A percentile compares a stretch with the other conserved stretches of the same genome.
Evolutionary conservation across 257 asterid genomes (phyloP).

Genomic region (Solanum rostratum): DNA sequence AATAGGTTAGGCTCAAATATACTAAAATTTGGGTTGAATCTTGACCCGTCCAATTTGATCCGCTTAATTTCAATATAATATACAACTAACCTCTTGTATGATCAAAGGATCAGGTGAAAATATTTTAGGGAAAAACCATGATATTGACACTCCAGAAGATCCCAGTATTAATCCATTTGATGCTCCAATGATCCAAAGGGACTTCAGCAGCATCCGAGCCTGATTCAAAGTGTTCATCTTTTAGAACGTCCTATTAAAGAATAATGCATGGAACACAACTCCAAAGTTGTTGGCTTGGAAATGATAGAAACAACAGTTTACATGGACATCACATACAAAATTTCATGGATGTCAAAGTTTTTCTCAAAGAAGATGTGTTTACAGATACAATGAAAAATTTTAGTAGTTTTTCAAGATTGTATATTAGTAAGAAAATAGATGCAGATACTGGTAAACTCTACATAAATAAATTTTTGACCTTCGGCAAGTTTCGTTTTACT

Average conservation of each 20-base stretch:
- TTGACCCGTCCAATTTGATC: too few relatives aligned
- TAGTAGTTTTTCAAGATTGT: not conserved
- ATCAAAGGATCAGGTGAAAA: constrained; percentile 79
- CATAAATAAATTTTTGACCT: constrained; percentile 35
- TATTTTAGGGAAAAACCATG: constrained; percentile 74
- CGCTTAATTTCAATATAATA: too few relatives aligned
- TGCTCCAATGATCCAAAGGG: constrained; percentile 70
- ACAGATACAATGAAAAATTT: not conserved
- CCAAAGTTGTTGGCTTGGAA: not conserved
- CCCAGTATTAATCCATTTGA: constrained; percentile 63
- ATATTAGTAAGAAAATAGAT: not conserved
- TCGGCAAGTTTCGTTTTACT: constrained; percentile 57
- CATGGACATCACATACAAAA: not conserved
- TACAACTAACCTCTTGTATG: constrained; percentile 49
- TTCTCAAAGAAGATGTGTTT: not conserved
- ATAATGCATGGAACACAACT: not conserved
- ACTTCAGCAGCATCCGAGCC: constrained; percentile 75
- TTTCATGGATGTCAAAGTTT: not conserved
- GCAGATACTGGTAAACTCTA: not conserved
- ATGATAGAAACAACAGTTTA: not conserved
- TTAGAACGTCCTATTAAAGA: not conserved
- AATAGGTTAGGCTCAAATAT: too few relatives aligned
- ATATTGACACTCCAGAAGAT: constrained; percentile 57
- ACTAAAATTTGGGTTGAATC: too few relatives aligned
- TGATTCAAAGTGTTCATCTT: constrained; percentile 17